These are phyloP conservation scores for Lenzites betulinus DNA, from an alignment of 768 basidiomycete species.

Conservation along the genomic window DNA sequence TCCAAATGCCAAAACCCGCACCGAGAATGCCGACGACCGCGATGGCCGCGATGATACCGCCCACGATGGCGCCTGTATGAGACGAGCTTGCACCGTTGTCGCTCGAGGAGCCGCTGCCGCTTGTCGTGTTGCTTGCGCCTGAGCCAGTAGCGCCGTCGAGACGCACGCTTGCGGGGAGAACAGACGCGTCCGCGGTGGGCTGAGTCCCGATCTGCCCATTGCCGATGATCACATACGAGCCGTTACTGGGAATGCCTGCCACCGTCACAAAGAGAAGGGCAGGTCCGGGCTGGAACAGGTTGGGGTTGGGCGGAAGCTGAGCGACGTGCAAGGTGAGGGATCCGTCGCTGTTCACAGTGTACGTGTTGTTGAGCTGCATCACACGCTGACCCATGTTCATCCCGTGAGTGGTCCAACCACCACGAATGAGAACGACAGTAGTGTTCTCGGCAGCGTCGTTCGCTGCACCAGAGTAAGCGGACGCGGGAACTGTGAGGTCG, in stretches of 20 bases:
- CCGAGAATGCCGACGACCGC: slow-evolving; percentile 53
- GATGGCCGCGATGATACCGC: slow-evolving; percentile 53
- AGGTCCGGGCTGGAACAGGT: slow-evolving; percentile 89
- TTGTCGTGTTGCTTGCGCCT: slow-evolving; percentile 37
- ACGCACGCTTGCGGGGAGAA: slow-evolving; percentile 53
- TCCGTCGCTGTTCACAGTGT: slow-evolving; percentile 76
- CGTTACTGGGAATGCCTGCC: slow-evolving; percentile 82
- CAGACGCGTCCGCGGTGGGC: slow-evolving; percentile 44
- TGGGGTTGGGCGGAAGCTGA: slow-evolving; percentile 82
- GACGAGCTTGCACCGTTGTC: slow-evolving; percentile 32
- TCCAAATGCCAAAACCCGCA: slow-evolving; percentile 52
- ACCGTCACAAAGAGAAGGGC: slow-evolving; percentile 82
- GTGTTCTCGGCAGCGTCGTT: slow-evolving; percentile 75
- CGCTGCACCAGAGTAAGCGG: slow-evolving; percentile 64
- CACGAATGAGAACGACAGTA: slow-evolving; percentile 77
- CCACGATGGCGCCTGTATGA: slow-evolving; percentile 49
- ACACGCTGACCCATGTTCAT: slow-evolving; percentile 89
- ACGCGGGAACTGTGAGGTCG: slow-evolving; percentile 67
- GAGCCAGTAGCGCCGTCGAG: slow-evolving; percentile 40
- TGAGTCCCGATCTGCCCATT: slow-evolving; percentile 78
- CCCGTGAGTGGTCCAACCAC: slow-evolving; percentile 82
- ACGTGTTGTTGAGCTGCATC: slow-evolving; percentile 83
- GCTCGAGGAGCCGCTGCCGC: slow-evolving; percentile 15
- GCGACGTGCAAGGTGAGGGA: slow-evolving; percentile 77
- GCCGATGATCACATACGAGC: slow-evolving; percentile 75